Base-by-base conservation (phyloP, 1,139 yeast species). In the Casaregolazyma lundiana region DNA sequence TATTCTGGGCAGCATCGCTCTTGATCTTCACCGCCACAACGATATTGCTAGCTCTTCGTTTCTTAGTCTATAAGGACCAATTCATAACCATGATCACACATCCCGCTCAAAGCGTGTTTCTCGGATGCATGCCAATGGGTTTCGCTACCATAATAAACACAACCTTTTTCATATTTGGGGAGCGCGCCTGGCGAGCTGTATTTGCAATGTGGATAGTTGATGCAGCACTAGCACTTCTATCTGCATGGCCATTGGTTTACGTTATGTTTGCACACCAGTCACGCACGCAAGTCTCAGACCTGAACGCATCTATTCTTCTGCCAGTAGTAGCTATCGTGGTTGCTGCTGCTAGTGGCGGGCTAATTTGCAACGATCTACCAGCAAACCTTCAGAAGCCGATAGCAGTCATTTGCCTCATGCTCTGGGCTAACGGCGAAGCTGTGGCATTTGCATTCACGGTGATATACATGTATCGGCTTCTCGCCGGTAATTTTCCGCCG, bases 51-150 rank as follows among this genome's bases (percentile, higher is more conserved):
- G 48, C 70, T 1, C 53, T 69, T n/a, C 67, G 77, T 24, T 60
- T 75, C 45, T 16, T 62, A 2, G 54, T 68, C 13, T 66, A 68
- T 46, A 76, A 74, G 1, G 53, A 57, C 1, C 66, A 72, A 44
- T 54, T 71, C 26, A 45, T 49, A 15, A 55, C 60, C 22, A 65
- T 76, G 51, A 61, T 81, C 43, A 53, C 63, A 21, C 75, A 80
- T 52, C 73, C 78, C 2, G 57, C 66, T 7, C 69, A 74, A 37
- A 75, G 82, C 20, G 76, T 80, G 3, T 85, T 80, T 57, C 68
- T 86, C 70, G 96, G 95, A 2, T 80, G 90, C 53, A 75, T 76
- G 47, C 82, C 87, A 11, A 88, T 88, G 96, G 95, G 88, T 0
- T 71, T 73, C 50, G 73, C 78, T 16, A 80, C 95, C 1, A 64